phyloP scores from a whole-genome alignment of 1,284 basidiomycete species.

The Cystobasidium slooffiae region DNA sequence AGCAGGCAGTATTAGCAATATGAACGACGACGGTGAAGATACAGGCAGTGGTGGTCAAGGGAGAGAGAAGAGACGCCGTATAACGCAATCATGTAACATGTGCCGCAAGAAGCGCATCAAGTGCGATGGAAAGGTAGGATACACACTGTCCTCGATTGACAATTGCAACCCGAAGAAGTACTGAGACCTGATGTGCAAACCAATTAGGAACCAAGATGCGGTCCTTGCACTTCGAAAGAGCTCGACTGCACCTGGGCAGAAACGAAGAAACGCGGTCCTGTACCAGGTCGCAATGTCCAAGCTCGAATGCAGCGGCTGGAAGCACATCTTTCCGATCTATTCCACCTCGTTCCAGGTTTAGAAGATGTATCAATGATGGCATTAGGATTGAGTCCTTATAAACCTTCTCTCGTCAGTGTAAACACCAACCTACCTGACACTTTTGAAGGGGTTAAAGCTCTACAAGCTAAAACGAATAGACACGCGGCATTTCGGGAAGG shows the following conservation, averaged over 20 bases:
- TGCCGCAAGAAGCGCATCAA: conserved; percentile 44
- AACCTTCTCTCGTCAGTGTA: conserved; percentile 7
- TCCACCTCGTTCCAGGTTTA: conserved; percentile 17
- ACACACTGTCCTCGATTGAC: conserved; percentile 7
- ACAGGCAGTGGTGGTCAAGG: conserved; percentile 15
- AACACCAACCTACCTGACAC: conserved; percentile 13
- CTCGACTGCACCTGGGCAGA: conserved; percentile 32
- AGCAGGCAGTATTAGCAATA: neutral
- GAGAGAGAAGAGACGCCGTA: conserved; percentile 32
- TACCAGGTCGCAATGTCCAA: conserved; percentile 35
- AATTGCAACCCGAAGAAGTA: neutral
- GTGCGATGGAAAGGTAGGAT: conserved; percentile 34
- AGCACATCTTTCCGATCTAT: conserved; percentile 33
- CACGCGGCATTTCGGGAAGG: conserved; percentile 2
- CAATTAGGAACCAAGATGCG: conserved; percentile 24
- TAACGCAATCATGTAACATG: conserved; percentile 41
- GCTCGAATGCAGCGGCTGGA: conserved; percentile 33
- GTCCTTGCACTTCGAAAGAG: conserved; percentile 18
- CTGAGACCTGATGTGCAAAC: neutral
- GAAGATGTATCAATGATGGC: conserved; percentile 32
- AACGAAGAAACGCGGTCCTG: conserved; percentile 39
- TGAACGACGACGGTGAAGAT: conserved; percentile 5
- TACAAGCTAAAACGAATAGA: conserved; percentile 12
- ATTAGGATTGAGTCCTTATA: conserved; percentile 24
- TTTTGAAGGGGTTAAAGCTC: neutral